A percentile compares a stretch with the other conserved stretches of the same genome.
Evolutionary conservation across 2,329 filamentous ascomycete genomes (phyloP).

Genomic region (Elsinoe australis): DNA sequence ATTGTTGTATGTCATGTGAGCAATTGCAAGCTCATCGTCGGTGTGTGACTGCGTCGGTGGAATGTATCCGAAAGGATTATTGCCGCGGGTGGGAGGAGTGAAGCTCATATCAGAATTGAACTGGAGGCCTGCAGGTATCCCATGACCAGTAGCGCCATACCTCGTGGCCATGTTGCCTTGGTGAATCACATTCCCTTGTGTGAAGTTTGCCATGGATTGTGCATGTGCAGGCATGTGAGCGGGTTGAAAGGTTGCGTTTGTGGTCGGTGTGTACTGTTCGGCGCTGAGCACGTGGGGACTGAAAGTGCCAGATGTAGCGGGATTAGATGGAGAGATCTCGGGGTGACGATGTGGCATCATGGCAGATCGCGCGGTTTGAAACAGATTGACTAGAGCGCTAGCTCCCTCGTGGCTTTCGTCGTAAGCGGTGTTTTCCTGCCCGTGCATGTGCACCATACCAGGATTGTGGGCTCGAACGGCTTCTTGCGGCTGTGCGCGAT

Average conservation of each 20-base stretch:
- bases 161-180: too few species aligned
- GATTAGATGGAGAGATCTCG: conserved; percentile 7
- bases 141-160: background rate
- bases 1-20: conserved; percentile 4
- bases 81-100: conserved; percentile 4
- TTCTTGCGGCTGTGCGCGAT: background rate
- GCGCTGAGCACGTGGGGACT: conserved; percentile 8
- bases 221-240: conserved; percentile 10
- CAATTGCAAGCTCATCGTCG: background rate
- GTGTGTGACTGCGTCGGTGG: background rate
- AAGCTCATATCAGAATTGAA: conserved; percentile 13
- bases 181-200: too few species aligned
- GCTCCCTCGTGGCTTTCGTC: conserved; percentile 13
- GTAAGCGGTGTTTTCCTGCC: background rate
- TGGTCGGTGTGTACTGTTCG: conserved; percentile 11
- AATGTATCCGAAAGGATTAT: conserved; percentile 1
- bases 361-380: background rate
- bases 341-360: conserved; percentile 6
- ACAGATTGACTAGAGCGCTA: conserved; percentile 10
- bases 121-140: conserved; percentile 9
- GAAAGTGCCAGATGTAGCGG: conserved; percentile 1
- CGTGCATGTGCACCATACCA: background rate
- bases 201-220: background rate
- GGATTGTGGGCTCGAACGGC: background rate
- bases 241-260: background rate